Evolutionary conservation across 345 rosid genomes (phyloP), one percentile per base, ranked within the genome.

Genomic region (Leavenworthia alabamica): DNA sequence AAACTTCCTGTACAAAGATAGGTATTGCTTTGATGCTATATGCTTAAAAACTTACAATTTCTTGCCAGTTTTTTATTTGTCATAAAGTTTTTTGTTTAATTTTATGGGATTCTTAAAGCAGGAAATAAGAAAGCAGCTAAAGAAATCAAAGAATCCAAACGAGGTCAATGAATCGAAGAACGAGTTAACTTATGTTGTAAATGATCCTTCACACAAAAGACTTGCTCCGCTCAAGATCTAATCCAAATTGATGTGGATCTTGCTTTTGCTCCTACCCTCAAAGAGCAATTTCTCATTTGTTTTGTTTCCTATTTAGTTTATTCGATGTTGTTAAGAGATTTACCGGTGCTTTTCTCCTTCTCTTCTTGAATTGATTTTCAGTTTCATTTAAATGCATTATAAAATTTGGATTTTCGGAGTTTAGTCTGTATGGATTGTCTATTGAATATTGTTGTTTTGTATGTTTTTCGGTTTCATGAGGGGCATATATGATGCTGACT

Each of bases 181-280:
- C 46, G 69, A 9, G 29, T 39, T 81, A 65, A 56, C 72, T 26
- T 80, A 83, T 78, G 78, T 82, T 56, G 95, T 91, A 75, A 84
- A 96, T 67, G 56, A 28, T 62, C 22, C n/a, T n/a, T n/a, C n/a
- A n/a, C n/a, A n/a, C n/a, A n/a, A n/a, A n/a, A n/a, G n/a, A n/a
- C n/a, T n/a, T n/a, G n/a, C n/a, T n/a, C n/a, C n/a, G n/a, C n/a
- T n/a, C n/a, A n/a, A n/a, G 68, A 79, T 71, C 83, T 89, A 13
- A 82, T 83, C 62, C 97, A 87, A 79, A 82, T 84, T 42, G 97
- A 93, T 63, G 92, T 97, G 32, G 96, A 90, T 82, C 90, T 82
- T 23, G 95, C 89, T 62, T 97, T 90, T 37, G 96, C 97, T 19
- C 87, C 92, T 13, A 78, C 87, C 54, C 92, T 87, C 8, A 96